Base-by-base conservation (phyloP, 2,329 filamentous ascomycete genomes). In the Acephala macrosclerotiorum region DNA sequence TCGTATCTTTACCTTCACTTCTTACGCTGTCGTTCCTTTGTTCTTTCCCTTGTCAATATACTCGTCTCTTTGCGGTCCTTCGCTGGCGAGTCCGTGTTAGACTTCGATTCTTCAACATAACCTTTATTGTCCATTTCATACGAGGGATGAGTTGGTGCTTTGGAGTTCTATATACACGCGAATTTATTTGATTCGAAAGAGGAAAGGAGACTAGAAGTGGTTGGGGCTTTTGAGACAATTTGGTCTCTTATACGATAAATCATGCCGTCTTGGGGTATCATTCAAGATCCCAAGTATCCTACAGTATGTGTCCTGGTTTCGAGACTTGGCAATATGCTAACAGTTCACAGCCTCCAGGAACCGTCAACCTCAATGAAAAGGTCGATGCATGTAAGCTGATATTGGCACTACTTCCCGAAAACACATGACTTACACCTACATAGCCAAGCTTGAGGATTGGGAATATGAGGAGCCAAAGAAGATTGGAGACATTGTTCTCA, bases 401-500 rank as follows among this genome's bases (percentile, higher is more conserved):
- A 29, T 20, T 11, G 14, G 12, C 18, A 22, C 26, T 0, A 20
- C 18, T 25, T 26, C 12, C 14, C 8, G 38, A 9, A 55, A 47
- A 16, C 12, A 59, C 57, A 59, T 18, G 49, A 42, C 62, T 70
- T 38, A 71, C 40, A 12, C 58, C 33, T 22, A 22, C 11, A 33
- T n/a, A 68, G 65, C 65, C 16, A 70, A 69, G 56, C 62, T 65
- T 26, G 69, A 70, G 8, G 68, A 66, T 45, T 71, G 67, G 70
- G 68, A 71, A 60, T 70, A 71, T 68, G 65, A 71, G 42, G 67
- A 74, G 12, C 66, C 80, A 58, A 80, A 81, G 72, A 78, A 77
- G 56, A 74, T 77, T 61, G 75, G 75, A 56, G 81, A 86, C 67
- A 79, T 87, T 58, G 80, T 85, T 49, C 79, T 87, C 38, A 80